phyloP scores from a whole-genome alignment of 192 early-diverging fungal genomes.

The Dissophora globulifera region DNA sequence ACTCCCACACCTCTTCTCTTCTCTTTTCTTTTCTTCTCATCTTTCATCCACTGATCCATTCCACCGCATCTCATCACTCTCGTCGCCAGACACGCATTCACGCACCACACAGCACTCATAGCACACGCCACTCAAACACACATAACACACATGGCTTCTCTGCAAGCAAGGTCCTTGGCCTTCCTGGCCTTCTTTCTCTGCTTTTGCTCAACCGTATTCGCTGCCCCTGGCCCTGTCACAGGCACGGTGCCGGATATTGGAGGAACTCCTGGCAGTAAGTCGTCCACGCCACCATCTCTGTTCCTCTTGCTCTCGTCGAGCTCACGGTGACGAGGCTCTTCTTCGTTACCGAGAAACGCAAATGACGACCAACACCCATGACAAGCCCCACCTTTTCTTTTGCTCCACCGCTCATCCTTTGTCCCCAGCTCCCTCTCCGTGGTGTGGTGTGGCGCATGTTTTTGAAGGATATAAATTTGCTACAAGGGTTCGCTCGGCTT shows the following conservation, averaged over 20 bases:
- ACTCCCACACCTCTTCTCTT: not conserved
- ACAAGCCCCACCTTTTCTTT: too few species aligned
- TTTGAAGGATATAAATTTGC: too few species aligned
- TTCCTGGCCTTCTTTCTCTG: conserved; percentile 10
- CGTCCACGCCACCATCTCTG: too few species aligned
- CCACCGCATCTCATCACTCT: not conserved
- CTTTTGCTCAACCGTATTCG: conserved; percentile 6
- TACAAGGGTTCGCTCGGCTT: too few species aligned
- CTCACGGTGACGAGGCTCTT: not conserved
- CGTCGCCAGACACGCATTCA: too few species aligned
- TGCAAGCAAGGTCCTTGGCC: not conserved
- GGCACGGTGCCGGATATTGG: not conserved
- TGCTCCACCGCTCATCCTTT: too few species aligned
- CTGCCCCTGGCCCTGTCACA: not conserved
- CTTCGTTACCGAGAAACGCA: too few species aligned
- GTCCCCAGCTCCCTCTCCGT: too few species aligned
- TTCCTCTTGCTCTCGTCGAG: not conserved
- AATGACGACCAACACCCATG: too few species aligned
- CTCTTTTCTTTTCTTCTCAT: not conserved
- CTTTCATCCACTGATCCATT: not conserved
- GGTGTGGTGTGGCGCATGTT: too few species aligned
- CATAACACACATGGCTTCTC: not conserved
- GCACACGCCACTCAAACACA: conserved; percentile 1
- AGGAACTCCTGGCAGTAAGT: conserved; percentile 14
- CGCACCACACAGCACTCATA: not conserved